Evolutionary conservation across 768 basidiomycete genomes (phyloP).

Genomic region (Amyloporia xantha): DNA sequence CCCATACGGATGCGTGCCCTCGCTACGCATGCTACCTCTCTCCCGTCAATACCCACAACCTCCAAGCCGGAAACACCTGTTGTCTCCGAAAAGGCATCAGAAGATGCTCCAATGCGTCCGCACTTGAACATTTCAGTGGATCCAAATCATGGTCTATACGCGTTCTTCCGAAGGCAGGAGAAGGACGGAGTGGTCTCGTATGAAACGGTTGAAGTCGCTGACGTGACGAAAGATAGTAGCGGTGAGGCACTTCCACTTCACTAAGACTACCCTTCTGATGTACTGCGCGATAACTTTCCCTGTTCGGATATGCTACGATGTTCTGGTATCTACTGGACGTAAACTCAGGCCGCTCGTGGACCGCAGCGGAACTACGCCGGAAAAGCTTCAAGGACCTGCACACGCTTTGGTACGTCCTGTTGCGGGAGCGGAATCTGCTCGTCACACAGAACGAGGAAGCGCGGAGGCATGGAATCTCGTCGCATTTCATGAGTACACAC

Average conservation of each 20-base stretch:
- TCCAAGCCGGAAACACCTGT: background rate
- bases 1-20: background rate
- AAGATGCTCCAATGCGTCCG: slow-evolving; percentile 31
- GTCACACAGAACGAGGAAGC: slow-evolving; percentile 82
- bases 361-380: slow-evolving; percentile 74
- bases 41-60: background rate
- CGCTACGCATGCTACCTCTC: slow-evolving; percentile 1
- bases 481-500: background rate
- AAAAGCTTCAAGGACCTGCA: slow-evolving; percentile 94
- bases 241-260: slow-evolving; percentile 29
- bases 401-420: slow-evolving; percentile 86
- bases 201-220: slow-evolving; percentile 37
- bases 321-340: too few species aligned
- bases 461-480: slow-evolving; percentile 43
- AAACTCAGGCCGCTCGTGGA: slow-evolving; percentile 70
- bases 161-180: slow-evolving; percentile 62
- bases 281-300: slow-evolving; percentile 3
- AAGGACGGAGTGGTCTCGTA: slow-evolving; percentile 45
- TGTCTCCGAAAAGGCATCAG: background rate
- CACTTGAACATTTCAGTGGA: slow-evolving; percentile 38
- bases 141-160: slow-evolving; percentile 70
- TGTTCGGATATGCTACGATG: background rate
- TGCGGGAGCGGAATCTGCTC: slow-evolving; percentile 86
- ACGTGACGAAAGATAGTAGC: slow-evolving; percentile 25
- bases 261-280: too few species aligned